Percentiles rank a stretch among this genome's conserved stretches.
These are phyloP conservation scores for Solanum neorickii DNA, from an alignment of 257 asterid genomes.

Conservation along the genomic window DNA sequence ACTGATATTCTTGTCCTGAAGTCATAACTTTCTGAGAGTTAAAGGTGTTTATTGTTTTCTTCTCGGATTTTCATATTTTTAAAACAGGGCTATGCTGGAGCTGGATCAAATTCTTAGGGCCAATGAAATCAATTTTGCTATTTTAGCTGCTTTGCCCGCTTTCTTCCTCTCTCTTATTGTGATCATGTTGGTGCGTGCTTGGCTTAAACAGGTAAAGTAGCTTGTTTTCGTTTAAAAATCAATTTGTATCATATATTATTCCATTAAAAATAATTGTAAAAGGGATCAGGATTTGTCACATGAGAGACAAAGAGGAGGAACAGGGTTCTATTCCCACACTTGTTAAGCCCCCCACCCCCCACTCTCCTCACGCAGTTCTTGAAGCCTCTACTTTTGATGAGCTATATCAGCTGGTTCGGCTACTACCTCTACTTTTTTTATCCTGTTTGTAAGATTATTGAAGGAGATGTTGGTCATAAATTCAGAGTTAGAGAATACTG, in stretches of 20 bases:
- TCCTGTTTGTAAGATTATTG: neutral
- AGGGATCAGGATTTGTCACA: neutral
- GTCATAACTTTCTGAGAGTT: slow-evolving; percentile 1
- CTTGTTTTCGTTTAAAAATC: neutral
- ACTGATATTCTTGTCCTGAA: slow-evolving; percentile 5
- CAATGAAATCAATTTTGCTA: slow-evolving; percentile 95
- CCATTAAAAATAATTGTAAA: neutral
- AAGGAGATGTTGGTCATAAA: neutral
- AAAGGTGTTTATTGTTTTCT: neutral
- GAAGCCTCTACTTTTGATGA: neutral
- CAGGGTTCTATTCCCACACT: neutral
- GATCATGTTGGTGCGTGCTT: slow-evolving; percentile 78
- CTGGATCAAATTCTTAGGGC: slow-evolving; percentile 98
- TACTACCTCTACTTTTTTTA: neutral
- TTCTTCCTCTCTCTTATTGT: slow-evolving; percentile 70
- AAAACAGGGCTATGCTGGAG: slow-evolving; percentile 96
- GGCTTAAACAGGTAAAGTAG: slow-evolving; percentile 69
- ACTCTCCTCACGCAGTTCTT: neutral
- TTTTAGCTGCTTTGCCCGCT: slow-evolving; percentile 99
- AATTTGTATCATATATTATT: neutral
- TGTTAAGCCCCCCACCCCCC: neutral
- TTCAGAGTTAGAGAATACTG: neutral
- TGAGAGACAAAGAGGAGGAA: neutral
- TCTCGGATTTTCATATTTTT: slow-evolving; percentile 11
- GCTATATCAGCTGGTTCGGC: neutral